Evolutionary conservation across 331 rosid genomes (phyloP), one percentile per base, ranked within the genome.

Genomic region (Phaseolus coccineus): DNA sequence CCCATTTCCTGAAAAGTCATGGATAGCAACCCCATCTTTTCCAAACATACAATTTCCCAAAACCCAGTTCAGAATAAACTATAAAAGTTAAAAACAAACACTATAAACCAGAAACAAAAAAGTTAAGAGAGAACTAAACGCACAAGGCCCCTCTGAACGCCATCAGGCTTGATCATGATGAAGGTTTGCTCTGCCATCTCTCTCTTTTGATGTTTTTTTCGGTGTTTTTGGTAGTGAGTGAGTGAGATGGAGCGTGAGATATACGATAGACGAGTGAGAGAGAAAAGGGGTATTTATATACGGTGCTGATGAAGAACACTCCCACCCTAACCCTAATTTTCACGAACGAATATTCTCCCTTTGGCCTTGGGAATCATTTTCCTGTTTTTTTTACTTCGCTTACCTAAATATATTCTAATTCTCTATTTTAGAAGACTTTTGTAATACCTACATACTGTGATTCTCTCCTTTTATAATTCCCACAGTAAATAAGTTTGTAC

Each of bases 121-220:
- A 3, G 4, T 5, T 58, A 7, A 3, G n/a, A 24, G 28, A 15
- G 70, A 55, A 62, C 35, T 35, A 33, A 37, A 67, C 83, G 1
- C 72, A 92, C 98, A 74, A 95, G 88, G 78, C 97, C 97, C 80
- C 98, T 92, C 77, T 94, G 97, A 61, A 94, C 98, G 4, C 98
- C 97, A 88, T 94, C 97, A 2, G 97, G 98, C 91, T 94, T 94
- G 88, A 94, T 91, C 98, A 94, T 94, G 89, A 94, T 92, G 80
- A 91, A 94, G 72, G 97, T 90, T 46, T 89, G 98, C 88, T 95
- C 86, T 0, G 86, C 98, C 97, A 95, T 95, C 12, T 69, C 46
- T 58, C 53, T 56, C 22, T 64, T 31, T 14, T 9, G 77, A 39
- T 46, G 42, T 61, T 42, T 39, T 31, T 4, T 55, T 40, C 11